These are phyloP conservation scores for Chlamydomonas incerta DNA, from an alignment of 139 green algal species.

Conservation along the genomic window DNA sequence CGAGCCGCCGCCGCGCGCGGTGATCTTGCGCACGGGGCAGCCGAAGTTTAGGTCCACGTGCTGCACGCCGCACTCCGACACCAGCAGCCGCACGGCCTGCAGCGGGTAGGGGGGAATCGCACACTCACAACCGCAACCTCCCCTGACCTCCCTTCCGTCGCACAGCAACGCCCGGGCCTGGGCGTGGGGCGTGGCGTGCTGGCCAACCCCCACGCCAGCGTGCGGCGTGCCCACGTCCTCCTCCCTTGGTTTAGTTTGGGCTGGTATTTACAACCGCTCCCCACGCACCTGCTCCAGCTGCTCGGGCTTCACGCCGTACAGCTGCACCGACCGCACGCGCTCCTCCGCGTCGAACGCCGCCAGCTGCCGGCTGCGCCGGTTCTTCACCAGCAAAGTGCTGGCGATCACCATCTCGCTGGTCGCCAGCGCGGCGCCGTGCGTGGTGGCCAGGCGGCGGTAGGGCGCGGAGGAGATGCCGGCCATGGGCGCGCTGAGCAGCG, in stretches of 20 bases:
- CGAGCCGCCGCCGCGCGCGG: slow-evolving; percentile 55
- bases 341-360: slow-evolving; percentile 34
- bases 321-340: slow-evolving; percentile 36
- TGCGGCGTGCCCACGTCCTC: too few relatives aligned
- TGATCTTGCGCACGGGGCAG: slow-evolving; percentile 73
- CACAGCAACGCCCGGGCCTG: too few relatives aligned
- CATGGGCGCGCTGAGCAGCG: slow-evolving; percentile 58
- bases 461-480: slow-evolving; percentile 60
- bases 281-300: slow-evolving; percentile 28
- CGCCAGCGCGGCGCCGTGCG: slow-evolving; percentile 45
- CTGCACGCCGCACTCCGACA: slow-evolving; percentile 53
- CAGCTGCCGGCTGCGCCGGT: slow-evolving; percentile 29
- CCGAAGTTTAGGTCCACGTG: slow-evolving; percentile 75
- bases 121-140: too few relatives aligned
- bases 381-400: slow-evolving; percentile 11
- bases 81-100: slow-evolving; percentile 33
- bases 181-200: too few relatives aligned
- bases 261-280: too few relatives aligned
- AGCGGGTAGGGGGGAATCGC: too few relatives aligned
- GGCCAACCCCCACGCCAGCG: too few relatives aligned
- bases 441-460: slow-evolving; percentile 46
- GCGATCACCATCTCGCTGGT: slow-evolving; percentile 62
- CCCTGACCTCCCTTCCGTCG: too few relatives aligned
- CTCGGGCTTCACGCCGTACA: slow-evolving; percentile 57
- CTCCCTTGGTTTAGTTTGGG: too few relatives aligned